Evolutionary conservation across 768 basidiomycete genomes (phyloP), one percentile per base, ranked within the genome.

Genomic region (Calocybe indica): DNA sequence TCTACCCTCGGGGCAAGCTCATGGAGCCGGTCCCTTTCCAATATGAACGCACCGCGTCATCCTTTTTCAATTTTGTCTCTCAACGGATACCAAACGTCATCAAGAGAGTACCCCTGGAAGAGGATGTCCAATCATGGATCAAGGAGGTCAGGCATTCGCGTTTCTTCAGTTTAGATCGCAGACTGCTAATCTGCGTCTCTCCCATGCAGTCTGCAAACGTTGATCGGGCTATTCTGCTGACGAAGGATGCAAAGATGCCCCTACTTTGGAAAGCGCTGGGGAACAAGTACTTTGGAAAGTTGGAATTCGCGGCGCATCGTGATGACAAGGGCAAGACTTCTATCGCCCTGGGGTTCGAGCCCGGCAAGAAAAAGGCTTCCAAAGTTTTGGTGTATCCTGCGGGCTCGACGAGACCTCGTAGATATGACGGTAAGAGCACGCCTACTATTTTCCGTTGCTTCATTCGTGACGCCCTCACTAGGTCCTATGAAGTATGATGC

Each of bases 261-360:
- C 65, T 92, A 8, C 70, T 92, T 36, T 92, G 89, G 90, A 79
- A 84, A 55, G 82, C 86, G 14, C 75, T 92, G 28, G 79, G 76
- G 15, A 87, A 88, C 59, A 85, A 81, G 53, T 91, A 82, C 66
- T 59, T 72, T 48, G 79, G 78, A 38, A 67, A 79, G 52, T 69
- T 92, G 7, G 72, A 69, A 28, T 80, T 91, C 52, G 84, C 73
- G 1, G 71, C 75, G 29, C 78, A 83, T 56, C 78, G 77, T 33
- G 87, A 89, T 65, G 75, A 79, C 28, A 73, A 83, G 40, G 86
- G 83, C n/a, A 72, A 69, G 46, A 73, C 79, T 37, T 78, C 79
- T 1, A 32, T 43, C 28, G 35, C 42, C 14, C 31, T 30, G 13
- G 31, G 12, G 28, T 32, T 12, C 31, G n/a, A 32, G 30, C 31